phyloP scores from a whole-genome alignment of 2,329 filamentous ascomycete genomes.

The Diaporthe sp. region DNA sequence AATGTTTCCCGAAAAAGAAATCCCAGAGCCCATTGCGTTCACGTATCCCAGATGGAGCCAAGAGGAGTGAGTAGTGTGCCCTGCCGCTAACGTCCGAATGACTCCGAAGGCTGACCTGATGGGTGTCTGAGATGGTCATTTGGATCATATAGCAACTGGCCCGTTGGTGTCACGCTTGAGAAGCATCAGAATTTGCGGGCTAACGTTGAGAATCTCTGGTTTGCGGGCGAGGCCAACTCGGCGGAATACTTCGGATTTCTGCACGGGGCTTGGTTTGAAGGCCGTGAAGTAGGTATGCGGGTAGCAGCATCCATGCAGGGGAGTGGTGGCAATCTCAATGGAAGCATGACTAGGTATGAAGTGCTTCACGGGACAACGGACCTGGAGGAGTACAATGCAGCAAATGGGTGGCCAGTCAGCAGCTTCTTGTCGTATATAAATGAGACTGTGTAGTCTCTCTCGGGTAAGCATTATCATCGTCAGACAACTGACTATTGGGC shows the following conservation, averaged over 20 bases:
- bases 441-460: background rate
- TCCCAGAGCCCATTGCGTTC: background rate
- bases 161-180: background rate
- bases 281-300: background rate
- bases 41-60: conserved; percentile 5
- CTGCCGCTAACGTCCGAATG: background rate
- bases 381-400: background rate
- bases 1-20: background rate
- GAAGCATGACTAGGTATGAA: background rate
- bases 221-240: background rate
- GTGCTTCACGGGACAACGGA: background rate
- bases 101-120: background rate
- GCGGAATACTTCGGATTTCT: background rate
- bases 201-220: background rate
- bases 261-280: background rate
- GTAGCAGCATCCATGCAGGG: background rate
- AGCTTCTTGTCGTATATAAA: background rate
- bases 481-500: background rate
- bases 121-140: background rate
- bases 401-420: background rate
- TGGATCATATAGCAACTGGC: conserved; percentile 1
- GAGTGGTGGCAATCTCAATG: background rate
- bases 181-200: background rate
- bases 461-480: background rate
- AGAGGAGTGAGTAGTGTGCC: background rate